Evolutionary conservation across 352 stramenopile genomes (phyloP).

Genomic region (Phytophthora megakarya): DNA sequence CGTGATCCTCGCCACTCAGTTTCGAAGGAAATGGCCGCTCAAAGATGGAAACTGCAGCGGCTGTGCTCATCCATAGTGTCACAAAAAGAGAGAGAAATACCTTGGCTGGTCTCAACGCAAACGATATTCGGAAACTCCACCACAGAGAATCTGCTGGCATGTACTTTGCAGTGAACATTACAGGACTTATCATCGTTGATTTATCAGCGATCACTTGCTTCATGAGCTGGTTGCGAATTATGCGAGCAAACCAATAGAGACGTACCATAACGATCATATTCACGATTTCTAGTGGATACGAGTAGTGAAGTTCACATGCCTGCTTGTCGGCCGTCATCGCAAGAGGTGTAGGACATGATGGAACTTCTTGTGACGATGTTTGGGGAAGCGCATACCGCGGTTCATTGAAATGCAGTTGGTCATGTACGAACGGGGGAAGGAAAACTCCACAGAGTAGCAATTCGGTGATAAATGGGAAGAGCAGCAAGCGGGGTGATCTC

Average conservation of each 20-base stretch:
- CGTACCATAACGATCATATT: slow-evolving; percentile 65
- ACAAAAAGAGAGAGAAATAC: slow-evolving; percentile 54
- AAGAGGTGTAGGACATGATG: slow-evolving; percentile 34
- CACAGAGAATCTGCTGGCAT: slow-evolving; percentile 49
- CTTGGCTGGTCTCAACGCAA: slow-evolving; percentile 43
- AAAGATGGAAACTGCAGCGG: slow-evolving; percentile 58
- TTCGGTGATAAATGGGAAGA: slow-evolving; percentile 52
- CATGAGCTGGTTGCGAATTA: slow-evolving; percentile 57
- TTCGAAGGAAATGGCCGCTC: slow-evolving; percentile 63
- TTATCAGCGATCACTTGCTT: slow-evolving; percentile 41
- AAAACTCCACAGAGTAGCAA: slow-evolving; percentile 47
- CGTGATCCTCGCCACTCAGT: slow-evolving; percentile 60
- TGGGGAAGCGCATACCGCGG: slow-evolving; percentile 43
- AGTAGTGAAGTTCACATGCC: slow-evolving; percentile 51
- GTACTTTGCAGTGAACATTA: slow-evolving; percentile 19
- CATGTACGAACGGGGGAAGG: slow-evolving; percentile 58
- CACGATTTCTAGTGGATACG: slow-evolving; percentile 63
- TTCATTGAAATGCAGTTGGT: slow-evolving; percentile 48
- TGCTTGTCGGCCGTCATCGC: slow-evolving; percentile 27
- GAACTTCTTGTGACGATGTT: slow-evolving; percentile 10
- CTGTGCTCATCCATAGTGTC: slow-evolving; percentile 52
- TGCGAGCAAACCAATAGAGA: slow-evolving; percentile 64
- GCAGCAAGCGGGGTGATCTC: slow-evolving; percentile 30
- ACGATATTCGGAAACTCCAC: slow-evolving; percentile 63
- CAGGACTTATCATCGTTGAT: slow-evolving; percentile 29